phyloP scores from a whole-genome alignment of 2,329 filamentous ascomycete genomes.

The Colletotrichum chrysophilum region DNA sequence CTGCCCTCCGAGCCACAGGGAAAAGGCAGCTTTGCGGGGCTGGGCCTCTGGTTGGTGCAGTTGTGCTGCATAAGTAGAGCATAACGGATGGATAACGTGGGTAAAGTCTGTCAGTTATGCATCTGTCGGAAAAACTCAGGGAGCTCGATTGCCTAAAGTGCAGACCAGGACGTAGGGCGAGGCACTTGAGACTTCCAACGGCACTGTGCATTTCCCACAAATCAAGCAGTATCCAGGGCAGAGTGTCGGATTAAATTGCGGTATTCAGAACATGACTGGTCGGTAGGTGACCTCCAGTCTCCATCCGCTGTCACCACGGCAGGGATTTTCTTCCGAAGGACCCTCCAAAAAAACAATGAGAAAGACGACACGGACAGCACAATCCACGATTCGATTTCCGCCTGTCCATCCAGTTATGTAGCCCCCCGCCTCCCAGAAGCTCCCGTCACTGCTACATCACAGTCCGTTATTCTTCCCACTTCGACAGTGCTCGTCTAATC shows the following conservation, averaged over 20 bases:
- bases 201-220: constrained; percentile 11
- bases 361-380: not conserved
- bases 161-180: not conserved
- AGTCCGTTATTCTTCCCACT: not conserved
- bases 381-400: not conserved
- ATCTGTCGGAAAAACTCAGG: not conserved
- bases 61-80: constrained; percentile 4
- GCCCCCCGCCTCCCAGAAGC: not conserved
- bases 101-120: not conserved
- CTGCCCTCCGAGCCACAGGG: constrained; percentile 3
- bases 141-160: not conserved
- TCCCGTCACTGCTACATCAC: not conserved
- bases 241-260: not conserved
- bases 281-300: not conserved
- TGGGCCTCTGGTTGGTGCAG: not conserved
- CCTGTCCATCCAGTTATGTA: not conserved
- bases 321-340: constrained; percentile 10
- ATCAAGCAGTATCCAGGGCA: not conserved
- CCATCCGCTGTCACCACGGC: not conserved
- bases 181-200: not conserved
- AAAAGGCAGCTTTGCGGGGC: constrained; percentile 13
- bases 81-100: not conserved
- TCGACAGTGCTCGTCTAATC: constrained; percentile 10
- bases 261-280: not conserved
- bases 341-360: not conserved